Evolutionary conservation across 106 monocot species (phyloP).

Genomic region (Acanthochlamys bracteata): DNA sequence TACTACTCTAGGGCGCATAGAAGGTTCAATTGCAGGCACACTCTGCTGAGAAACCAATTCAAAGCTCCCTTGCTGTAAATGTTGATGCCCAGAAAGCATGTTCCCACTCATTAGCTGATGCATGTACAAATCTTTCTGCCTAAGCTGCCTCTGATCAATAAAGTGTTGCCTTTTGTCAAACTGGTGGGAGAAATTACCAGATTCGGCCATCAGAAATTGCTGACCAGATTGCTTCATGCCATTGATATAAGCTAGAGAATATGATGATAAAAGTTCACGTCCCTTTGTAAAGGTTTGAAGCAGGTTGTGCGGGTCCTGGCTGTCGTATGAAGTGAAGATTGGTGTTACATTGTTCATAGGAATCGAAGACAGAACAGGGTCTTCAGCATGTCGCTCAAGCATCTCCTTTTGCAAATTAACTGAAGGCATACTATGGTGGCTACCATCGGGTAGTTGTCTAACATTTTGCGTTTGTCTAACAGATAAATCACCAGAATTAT

Average conservation of each 20-base stretch:
- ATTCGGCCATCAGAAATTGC: conserved; percentile 19
- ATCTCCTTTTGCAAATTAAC: conserved; percentile 22
- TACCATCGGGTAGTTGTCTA: conserved; percentile 4
- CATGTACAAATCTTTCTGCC: conserved; percentile 17
- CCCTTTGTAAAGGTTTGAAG: conserved; percentile 20
- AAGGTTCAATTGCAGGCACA: conserved; percentile 7
- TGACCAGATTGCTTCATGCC: conserved; percentile 19
- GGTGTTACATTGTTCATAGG: conserved; percentile 8
- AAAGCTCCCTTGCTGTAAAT: conserved; percentile 16
- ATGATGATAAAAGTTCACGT: conserved; percentile 12
- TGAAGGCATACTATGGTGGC: not conserved
- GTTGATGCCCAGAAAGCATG: conserved; percentile 13
- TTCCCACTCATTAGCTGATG: conserved; percentile 15
- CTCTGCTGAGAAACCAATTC: conserved; percentile 3
- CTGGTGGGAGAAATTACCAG: conserved; percentile 11
- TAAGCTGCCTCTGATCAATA: conserved; percentile 16
- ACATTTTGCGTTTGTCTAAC: conserved; percentile 14
- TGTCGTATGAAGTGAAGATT: conserved; percentile 16
- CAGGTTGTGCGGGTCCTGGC: conserved; percentile 8
- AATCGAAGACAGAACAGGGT: conserved; percentile 11
- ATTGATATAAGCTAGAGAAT: conserved; percentile 18
- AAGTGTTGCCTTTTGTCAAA: conserved; percentile 24
- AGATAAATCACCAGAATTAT: conserved; percentile 13
- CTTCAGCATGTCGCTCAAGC: conserved; percentile 7
- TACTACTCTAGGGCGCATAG: conserved; percentile 13